Conservation (phyloP, 257 asterid species). For the Salvia rosmarinus region DNA sequence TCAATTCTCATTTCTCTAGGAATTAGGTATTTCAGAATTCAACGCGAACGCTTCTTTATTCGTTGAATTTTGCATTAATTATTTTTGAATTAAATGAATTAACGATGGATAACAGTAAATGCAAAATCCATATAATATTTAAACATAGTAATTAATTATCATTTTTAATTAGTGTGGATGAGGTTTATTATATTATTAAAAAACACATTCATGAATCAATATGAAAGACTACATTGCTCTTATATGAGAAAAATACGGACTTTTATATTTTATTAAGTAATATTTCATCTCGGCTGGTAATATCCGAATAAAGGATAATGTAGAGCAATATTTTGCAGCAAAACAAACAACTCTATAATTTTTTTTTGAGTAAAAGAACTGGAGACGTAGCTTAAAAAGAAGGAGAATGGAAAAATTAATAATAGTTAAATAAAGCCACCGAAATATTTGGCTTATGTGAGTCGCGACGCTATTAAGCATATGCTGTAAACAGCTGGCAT, state of each 20-base stretch:
- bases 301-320: no score
- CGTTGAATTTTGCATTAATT: background rate
- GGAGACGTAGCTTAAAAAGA: background rate
- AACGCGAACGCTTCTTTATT: background rate
- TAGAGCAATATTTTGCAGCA: no score
- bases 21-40: conserved; percentile 6
- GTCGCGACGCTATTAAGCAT: conserved; percentile 30
- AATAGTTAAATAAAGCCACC: conserved; percentile 16
- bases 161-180: no score
- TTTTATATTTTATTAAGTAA: no score
- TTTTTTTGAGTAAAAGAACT: background rate
- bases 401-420: background rate
- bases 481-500: conserved; percentile 51
- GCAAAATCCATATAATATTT: no score
- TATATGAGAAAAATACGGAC: no score
- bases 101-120: background rate
- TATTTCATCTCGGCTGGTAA: no score
- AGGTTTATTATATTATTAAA: no score
- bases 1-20: conserved; percentile 26
- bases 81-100: background rate
- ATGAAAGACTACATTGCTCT: no score
- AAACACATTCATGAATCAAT: no score
- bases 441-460: conserved; percentile 26
- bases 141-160: no score
- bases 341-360: no score